A percentile compares a stretch with the other conserved stretches of the same genome.
Conservation (phyloP, 1,284 basidiomycete species). For the Moesziomyces sp. region DNA sequence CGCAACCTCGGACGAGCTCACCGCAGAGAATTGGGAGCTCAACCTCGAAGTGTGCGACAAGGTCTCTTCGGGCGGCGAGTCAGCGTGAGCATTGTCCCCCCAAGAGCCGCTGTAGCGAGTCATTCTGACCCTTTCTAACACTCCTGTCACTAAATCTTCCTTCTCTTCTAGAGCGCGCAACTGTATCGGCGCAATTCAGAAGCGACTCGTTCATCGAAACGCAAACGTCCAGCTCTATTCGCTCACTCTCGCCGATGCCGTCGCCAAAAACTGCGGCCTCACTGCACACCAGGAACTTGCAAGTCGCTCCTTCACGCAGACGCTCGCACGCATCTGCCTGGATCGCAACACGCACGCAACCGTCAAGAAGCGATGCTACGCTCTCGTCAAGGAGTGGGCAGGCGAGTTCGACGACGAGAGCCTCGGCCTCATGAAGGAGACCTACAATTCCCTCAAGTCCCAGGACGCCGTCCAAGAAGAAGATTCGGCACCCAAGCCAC, state of each 20-base stretch:
- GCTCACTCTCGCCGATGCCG: constrained; percentile 71
- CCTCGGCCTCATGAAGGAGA: constrained; percentile 90
- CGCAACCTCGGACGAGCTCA: constrained; percentile 93
- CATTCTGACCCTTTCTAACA: background rate
- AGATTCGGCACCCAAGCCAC: constrained; percentile 7
- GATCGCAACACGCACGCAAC: constrained; percentile 93
- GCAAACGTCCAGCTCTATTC: constrained; percentile 97
- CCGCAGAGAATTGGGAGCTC: constrained; percentile 93
- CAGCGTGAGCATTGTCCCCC: constrained; percentile 38
- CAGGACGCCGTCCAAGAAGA: constrained; percentile 71
- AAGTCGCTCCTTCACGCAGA: constrained; percentile 87
- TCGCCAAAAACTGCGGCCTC: constrained; percentile 87
- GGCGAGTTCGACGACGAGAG: constrained; percentile 78
- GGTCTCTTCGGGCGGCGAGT: constrained; percentile 82
- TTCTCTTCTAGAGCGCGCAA: constrained; percentile 78
- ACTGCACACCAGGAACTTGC: constrained; percentile 87
- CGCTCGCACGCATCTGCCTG: constrained; percentile 83
- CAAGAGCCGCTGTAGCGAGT: background rate
- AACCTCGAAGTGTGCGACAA: constrained; percentile 97
- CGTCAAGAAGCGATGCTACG: constrained; percentile 81
- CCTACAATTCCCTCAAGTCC: constrained; percentile 81
- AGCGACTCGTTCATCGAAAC: constrained; percentile 90
- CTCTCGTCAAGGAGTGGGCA: constrained; percentile 84
- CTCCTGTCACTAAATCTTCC: constrained; percentile 4
- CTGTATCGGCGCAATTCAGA: constrained; percentile 85